These are phyloP conservation scores for Rosa lucieae DNA, from an alignment of 306 rosid genomes.

Conservation along the genomic window DNA sequence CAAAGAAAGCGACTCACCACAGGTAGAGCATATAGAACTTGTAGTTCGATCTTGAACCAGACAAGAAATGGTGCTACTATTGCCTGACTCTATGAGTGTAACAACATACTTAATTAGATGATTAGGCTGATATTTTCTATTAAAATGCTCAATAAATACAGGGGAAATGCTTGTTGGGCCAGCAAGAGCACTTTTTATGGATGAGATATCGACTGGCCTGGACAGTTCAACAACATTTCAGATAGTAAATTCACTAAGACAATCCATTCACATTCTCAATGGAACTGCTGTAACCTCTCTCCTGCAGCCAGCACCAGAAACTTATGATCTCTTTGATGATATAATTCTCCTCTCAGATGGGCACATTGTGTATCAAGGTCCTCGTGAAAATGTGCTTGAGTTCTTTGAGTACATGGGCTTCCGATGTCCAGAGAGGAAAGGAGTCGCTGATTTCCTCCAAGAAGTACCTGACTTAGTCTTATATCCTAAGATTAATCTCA, in stretches of 20 bases:
- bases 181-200: conserved; percentile 49
- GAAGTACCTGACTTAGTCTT: conserved; percentile 27
- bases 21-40: conserved; percentile 21
- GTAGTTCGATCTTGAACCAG: not conserved
- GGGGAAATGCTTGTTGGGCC: conserved; percentile 61
- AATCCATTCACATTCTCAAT: conserved; percentile 47
- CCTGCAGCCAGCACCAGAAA: conserved; percentile 55
- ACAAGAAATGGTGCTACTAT: not conserved
- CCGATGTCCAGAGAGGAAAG: conserved; percentile 52
- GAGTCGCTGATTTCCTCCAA: conserved; percentile 50
- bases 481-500: not conserved
- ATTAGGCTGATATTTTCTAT: not conserved
- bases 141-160: conserved; percentile 3
- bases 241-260: conserved; percentile 48
- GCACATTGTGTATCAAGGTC: conserved; percentile 48
- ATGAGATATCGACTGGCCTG: conserved; percentile 54
- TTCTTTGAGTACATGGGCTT: conserved; percentile 46
- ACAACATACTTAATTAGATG: not conserved
- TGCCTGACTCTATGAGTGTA: not conserved
- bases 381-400: conserved; percentile 40
- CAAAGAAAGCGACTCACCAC: conserved; percentile 48
- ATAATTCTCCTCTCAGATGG: conserved; percentile 50
- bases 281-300: conserved; percentile 52
- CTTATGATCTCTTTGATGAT: conserved; percentile 49
- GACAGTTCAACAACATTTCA: conserved; percentile 56